A percentile compares a stretch with the other conserved stretches of the same genome.
phyloP scores from a whole-genome alignment of 148 eudicot genomes.

The Rhododendron kiyosumense region DNA sequence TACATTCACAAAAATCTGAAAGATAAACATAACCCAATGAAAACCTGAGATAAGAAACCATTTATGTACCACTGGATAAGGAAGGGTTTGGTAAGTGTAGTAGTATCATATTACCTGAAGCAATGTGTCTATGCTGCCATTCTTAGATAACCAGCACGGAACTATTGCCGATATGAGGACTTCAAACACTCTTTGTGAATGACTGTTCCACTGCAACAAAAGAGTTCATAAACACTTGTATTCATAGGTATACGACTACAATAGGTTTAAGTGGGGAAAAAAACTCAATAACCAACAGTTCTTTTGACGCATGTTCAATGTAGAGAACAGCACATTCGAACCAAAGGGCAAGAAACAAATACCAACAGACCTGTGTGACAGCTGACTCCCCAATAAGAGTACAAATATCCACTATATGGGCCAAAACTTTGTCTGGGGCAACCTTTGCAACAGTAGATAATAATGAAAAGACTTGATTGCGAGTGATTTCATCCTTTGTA shows the following conservation, averaged over 20 bases:
- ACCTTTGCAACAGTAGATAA: conserved; percentile 66
- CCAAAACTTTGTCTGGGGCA: conserved; percentile 49
- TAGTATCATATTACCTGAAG: conserved; percentile 50
- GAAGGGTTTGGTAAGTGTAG: background rate
- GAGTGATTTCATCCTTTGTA: conserved; percentile 52
- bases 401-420: conserved; percentile 59
- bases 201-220: conserved; percentile 51
- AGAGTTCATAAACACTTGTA: background rate
- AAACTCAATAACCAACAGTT: background rate
- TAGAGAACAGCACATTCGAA: background rate
- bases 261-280: background rate
- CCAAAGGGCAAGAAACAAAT: background rate
- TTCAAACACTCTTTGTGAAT: conserved; percentile 78
- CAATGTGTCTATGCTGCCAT: conserved; percentile 38
- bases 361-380: conserved; percentile 49
- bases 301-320: background rate
- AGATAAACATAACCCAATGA: conserved; percentile 5
- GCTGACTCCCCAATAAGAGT: conserved; percentile 60
- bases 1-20: conserved; percentile 61
- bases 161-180: conserved; percentile 67
- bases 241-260: background rate
- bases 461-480: conserved; percentile 73
- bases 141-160: conserved; percentile 75
- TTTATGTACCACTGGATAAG: background rate
- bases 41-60: background rate